Evolutionary conservation across 1,284 basidiomycete species (phyloP), one percentile per base, ranked within the genome.

Genomic region (Mycena sp.): DNA sequence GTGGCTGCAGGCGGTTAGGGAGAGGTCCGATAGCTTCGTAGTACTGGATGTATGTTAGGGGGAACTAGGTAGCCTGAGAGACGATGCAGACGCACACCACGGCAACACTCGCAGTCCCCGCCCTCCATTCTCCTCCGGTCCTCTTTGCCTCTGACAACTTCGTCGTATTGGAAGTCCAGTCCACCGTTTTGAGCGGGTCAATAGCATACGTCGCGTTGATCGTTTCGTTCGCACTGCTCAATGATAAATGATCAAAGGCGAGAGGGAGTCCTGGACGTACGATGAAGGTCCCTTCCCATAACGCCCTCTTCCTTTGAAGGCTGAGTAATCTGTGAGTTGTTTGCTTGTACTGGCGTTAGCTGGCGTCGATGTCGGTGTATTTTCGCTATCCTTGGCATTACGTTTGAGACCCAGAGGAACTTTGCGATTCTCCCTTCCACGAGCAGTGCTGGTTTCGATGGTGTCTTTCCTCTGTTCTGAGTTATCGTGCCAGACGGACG

Each of bases 81-180:
- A 50, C 1, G n/a, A 3, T 32, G 25, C 45, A 46, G 38, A 80
- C 88, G 67, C 71, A 94, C 95, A 52, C 90, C 92, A 44, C 82
- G 85, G 74, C 95, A 98, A 64, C 89, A 91, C 70, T 93, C 92
- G 75, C 95, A 98, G 67, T 94, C 93, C 1, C 82, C 87, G 6
- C 85, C 95, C 51, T 91, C 83, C 83, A 97, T 84, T 63, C 81
- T 78, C 69, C 83, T 83, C 44, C 95, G 80, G 46, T 87, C 85
- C 16, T 86, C 83, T 71, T 85, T 91, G 52, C 81, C 81, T 32
- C 95, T 82, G 29, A 94, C 91, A 26, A 94, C 92, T 54, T 90
- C 87, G 54, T 95, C 89, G 71, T 85, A 96, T 69, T 89, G 86
- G 71, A 86, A 90, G 43, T 78, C 78, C 6, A 87, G 64, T 1